Conservation (phyloP, 306 rosid species). For the Hippophae tibetana region DNA sequence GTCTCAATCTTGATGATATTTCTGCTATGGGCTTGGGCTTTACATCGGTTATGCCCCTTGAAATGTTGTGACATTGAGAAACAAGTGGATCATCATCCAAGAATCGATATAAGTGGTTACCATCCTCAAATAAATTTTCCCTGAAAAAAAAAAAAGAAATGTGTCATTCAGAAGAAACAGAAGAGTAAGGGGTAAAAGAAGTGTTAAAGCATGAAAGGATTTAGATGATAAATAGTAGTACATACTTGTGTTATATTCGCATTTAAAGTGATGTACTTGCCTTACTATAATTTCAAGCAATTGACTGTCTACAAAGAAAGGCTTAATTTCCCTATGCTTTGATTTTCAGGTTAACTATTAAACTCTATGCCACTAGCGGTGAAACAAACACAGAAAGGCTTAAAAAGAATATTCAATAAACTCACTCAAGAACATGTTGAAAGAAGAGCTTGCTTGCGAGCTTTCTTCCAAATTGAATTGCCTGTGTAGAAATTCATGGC, state of each 20-base stretch:
- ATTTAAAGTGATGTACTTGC: too few relatives aligned
- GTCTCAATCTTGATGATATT: slow-evolving; percentile 76
- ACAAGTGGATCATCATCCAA: slow-evolving; percentile 78
- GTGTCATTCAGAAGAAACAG: slow-evolving; percentile 10
- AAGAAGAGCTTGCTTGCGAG: slow-evolving; percentile 71
- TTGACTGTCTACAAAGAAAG: too few relatives aligned
- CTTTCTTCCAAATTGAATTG: slow-evolving; percentile 75
- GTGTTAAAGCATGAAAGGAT: too few relatives aligned
- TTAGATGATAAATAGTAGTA: too few relatives aligned
- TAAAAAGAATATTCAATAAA: slow-evolving; percentile 17
- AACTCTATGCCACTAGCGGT: neutral
- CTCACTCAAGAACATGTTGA: slow-evolving; percentile 79
- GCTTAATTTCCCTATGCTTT: neutral
- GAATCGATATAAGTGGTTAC: slow-evolving; percentile 76
- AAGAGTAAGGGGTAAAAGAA: slow-evolving; percentile 6
- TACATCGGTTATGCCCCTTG: slow-evolving; percentile 60
- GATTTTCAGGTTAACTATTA: neutral
- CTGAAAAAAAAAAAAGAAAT: slow-evolving; percentile 30
- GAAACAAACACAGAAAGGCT: slow-evolving; percentile 9
- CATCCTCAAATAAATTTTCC: slow-evolving; percentile 76
- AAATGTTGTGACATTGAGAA: slow-evolving; percentile 75
- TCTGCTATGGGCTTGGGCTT: slow-evolving; percentile 70
- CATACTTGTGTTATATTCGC: too few relatives aligned
- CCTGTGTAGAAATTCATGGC: slow-evolving; percentile 40
- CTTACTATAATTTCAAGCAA: too few relatives aligned